Conservation (phyloP, 371 early-diverging fungal genomes). For the Scutellospora calospora region DNA sequence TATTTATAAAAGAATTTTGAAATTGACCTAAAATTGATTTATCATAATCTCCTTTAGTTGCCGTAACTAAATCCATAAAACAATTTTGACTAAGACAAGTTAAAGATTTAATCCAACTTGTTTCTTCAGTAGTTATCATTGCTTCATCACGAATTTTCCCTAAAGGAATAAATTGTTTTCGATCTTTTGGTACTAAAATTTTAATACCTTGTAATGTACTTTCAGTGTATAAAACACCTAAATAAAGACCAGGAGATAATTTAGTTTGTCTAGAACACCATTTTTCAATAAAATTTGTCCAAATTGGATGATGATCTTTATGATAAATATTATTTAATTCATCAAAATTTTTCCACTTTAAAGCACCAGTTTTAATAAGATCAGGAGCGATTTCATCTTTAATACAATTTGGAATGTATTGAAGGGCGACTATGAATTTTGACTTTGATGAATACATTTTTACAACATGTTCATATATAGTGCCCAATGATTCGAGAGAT, state of each 20-base stretch:
- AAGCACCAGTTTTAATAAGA: conserved; percentile 31
- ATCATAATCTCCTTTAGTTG: conserved; percentile 12
- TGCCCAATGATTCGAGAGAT: conserved; percentile 40
- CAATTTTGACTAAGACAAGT: conserved; percentile 42
- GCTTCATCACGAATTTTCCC: conserved; percentile 52
- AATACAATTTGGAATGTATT: conserved; percentile 31
- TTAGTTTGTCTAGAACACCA: conserved; percentile 47
- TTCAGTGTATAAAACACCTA: conserved; percentile 54
- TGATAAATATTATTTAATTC: conserved; percentile 30
- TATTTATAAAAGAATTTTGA: conserved; percentile 38
- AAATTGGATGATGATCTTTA: conserved; percentile 38
- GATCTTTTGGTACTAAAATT: conserved; percentile 51
- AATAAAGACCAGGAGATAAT: conserved; percentile 54
- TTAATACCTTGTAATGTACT: conserved; percentile 53
- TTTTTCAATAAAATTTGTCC: conserved; percentile 42
- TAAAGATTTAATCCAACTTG: conserved; percentile 43
- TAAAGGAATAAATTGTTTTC: conserved; percentile 52
- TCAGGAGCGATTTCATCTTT: conserved; percentile 42
- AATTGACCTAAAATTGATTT: conserved; percentile 33
- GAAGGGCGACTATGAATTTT: conserved; percentile 42
- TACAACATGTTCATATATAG: conserved; percentile 42
- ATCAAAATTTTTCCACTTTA: conserved; percentile 44
- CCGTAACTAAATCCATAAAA: conserved; percentile 42
- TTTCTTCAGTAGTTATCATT: conserved; percentile 37
- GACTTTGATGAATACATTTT: conserved; percentile 32